Base-by-base conservation (phyloP, 768 basidiomycete species). In the Russula ochroleuca region DNA sequence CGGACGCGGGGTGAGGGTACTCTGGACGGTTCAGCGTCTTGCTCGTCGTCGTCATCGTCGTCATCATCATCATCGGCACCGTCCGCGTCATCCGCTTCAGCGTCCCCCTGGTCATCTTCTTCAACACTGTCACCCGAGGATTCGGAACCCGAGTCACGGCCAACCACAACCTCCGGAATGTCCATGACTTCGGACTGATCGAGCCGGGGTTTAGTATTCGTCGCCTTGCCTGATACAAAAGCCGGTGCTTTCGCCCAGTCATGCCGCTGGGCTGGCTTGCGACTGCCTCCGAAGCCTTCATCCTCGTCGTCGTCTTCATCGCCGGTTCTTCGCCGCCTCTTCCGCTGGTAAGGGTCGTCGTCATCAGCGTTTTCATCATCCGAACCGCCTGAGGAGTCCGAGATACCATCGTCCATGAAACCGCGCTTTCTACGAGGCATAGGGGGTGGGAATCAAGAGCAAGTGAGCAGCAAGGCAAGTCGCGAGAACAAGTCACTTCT, bases 381-480 rank as follows among this genome's bases (percentile, higher is more conserved):
- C 14, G 85, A 87, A 48, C 73, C 81, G 28, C 78, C 76, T 53
- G 85, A 86, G 13, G 88, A 86, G 71, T 87, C 85, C 0, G 86
- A 86, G 72, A 88, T 82, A 63, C 75, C 84, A 48, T 85, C 87
- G 59, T 91, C 90, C 48, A 91, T 82, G 43, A 91, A 77, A 47
- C 85, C 78, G 62, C 90, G 84, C 72, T 92, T 93, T 66, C 88
- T 79, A 59, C 90, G 84, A 59, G 84, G 83, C 91, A 93, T 93
- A 23, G 47, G 28, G 53, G 58, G 45, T 57, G 40, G 33, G 9
- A 31, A 48, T 61, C 14, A 61, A 57, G 28, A 47, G 33, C 7
- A 57, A 38, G 25, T 2, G 28, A 50, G 23, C n/a, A 2, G 37
- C 35, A 53, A 38, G 52, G n/a, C 35, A 15, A 28, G 25, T 13